phyloP scores from a whole-genome alignment of 73 alveolate genomes.

The Symbiodinium natans region DNA sequence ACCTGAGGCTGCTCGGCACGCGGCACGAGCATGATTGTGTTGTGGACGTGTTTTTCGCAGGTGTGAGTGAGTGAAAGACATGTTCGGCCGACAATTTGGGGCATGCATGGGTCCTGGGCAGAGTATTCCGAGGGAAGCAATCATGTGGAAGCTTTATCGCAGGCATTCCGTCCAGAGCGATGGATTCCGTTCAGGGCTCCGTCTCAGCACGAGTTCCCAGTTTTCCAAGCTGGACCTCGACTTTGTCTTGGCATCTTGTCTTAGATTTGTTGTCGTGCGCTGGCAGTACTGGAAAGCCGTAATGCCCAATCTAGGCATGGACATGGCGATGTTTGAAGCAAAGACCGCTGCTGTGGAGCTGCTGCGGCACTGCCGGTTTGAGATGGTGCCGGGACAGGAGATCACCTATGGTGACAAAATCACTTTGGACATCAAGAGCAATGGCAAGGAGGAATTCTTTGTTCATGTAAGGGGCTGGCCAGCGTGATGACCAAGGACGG shows the following conservation, averaged over 20 bases:
- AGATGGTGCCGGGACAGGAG: conserved; percentile 69
- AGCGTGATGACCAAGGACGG: too few relatives aligned
- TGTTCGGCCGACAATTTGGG: too few relatives aligned
- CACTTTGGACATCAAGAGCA: conserved; percentile 39
- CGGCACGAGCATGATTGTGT: too few relatives aligned
- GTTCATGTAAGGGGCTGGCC: conserved; percentile 26
- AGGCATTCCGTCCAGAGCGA: conserved; percentile 7
- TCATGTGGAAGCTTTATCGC: too few relatives aligned
- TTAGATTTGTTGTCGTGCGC: neutral
- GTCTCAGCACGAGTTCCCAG: neutral
- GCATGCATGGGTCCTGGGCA: too few relatives aligned
- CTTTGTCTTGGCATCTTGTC: conserved; percentile 1
- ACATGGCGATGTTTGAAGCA: conserved; percentile 66
- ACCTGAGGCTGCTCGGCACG: neutral
- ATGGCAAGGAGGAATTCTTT: conserved; percentile 51
- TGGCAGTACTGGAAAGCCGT: neutral
- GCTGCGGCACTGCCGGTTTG: conserved; percentile 37
- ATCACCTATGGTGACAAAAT: conserved; percentile 53
- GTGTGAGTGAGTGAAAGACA: too few relatives aligned
- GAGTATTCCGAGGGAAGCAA: too few relatives aligned
- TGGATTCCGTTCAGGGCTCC: conserved; percentile 17
- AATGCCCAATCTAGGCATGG: neutral
- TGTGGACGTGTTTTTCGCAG: too few relatives aligned
- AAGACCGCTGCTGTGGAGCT: conserved; percentile 49
- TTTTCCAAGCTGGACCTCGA: conserved; percentile 26